Percentiles rank a stretch among this genome's conserved stretches.
Conservation (phyloP, 345 rosid species). For the Iberis pinnata region DNA sequence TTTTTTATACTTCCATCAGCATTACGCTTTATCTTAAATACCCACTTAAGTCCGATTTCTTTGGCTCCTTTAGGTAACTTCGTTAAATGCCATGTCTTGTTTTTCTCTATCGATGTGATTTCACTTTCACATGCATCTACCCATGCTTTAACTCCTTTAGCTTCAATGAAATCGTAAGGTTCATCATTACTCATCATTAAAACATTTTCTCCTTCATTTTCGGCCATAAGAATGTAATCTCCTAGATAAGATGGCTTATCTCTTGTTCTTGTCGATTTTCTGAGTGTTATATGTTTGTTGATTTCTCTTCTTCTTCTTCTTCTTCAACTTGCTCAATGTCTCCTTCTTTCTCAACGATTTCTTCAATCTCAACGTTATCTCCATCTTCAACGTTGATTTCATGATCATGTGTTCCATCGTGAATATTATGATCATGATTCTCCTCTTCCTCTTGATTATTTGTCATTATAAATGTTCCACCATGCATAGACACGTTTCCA, state of each 20-base stretch:
- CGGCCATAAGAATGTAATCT: not conserved
- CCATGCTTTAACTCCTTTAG: not conserved
- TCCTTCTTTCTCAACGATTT: no score
- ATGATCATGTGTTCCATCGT: no score
- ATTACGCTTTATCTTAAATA: not conserved
- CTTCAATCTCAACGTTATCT: no score
- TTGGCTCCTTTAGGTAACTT: not conserved
- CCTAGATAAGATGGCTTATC: not conserved
- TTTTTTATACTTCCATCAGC: not conserved
- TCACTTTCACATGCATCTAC: not conserved
- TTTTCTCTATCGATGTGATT: rapidly evolving
- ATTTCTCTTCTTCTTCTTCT: no score
- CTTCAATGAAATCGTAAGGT: not conserved
- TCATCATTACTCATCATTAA: not conserved
- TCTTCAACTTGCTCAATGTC: no score
- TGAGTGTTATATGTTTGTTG: not conserved
- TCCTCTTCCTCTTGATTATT: no score
- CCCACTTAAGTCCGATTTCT: not conserved
- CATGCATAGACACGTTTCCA: no score
- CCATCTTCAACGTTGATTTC: no score
- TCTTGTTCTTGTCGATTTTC: not conserved
- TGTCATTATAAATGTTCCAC: no score
- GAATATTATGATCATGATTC: no score
- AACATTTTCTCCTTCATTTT: not conserved
- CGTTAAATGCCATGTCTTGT: not conserved